A percentile compares a stretch with the other conserved stretches of the same genome.
phyloP scores from a whole-genome alignment of 2,329 filamentous ascomycete genomes.

The Graphilbum sp. region DNA sequence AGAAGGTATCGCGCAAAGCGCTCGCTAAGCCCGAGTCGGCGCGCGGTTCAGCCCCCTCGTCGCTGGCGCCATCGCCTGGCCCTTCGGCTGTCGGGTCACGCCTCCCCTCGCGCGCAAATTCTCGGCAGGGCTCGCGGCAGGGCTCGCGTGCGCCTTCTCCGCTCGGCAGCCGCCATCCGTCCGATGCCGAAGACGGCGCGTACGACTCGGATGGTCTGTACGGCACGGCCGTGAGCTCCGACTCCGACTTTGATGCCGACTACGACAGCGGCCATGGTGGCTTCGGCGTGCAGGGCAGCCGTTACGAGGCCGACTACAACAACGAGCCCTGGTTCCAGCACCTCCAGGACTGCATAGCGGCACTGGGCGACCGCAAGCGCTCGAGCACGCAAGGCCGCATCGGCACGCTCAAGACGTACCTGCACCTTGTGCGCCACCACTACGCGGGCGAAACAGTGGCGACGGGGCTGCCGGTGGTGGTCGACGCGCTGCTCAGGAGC shows the following conservation, averaged over 20 bases:
- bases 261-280: constrained; percentile 55
- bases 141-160: neutral
- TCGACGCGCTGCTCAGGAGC: constrained; percentile 51
- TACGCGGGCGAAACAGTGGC: constrained; percentile 49
- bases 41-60: constrained; percentile 39
- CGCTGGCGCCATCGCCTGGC: constrained; percentile 40
- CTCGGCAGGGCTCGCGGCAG: constrained; percentile 24
- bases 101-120: constrained; percentile 33
- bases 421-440: constrained; percentile 49
- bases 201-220: too few species aligned
- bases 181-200: constrained; percentile 44
- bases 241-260: constrained; percentile 30
- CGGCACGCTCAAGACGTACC: constrained; percentile 42
- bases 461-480: constrained; percentile 39
- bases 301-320: constrained; percentile 38
- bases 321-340: constrained; percentile 32
- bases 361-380: constrained; percentile 59
- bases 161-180: constrained; percentile 34
- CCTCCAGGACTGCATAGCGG: constrained; percentile 49
- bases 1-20: constrained; percentile 56
- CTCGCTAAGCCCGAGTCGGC: constrained; percentile 37
- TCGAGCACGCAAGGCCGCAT: constrained; percentile 59
- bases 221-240: constrained; percentile 19
- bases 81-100: constrained; percentile 38
- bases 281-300: constrained; percentile 16